Conservation (phyloP, 2,329 filamentous ascomycete genomes). For the Hypoxylon sp. region DNA sequence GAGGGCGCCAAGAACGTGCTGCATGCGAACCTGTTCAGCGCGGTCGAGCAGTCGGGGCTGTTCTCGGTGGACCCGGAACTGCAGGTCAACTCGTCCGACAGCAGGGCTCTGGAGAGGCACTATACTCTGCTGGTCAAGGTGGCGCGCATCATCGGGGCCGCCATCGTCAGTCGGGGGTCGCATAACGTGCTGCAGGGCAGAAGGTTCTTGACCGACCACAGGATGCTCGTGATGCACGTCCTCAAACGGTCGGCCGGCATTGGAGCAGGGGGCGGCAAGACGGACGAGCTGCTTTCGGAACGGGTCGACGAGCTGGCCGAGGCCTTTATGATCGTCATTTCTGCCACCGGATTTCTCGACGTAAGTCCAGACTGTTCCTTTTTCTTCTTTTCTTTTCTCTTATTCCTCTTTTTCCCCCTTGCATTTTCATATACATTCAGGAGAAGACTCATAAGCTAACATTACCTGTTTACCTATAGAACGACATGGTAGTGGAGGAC, state of each 20-base stretch:
- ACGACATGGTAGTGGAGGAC: constrained; percentile 36
- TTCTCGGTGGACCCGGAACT: constrained; percentile 93
- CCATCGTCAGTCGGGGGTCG: constrained; percentile 80
- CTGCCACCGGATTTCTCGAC: constrained; percentile 84
- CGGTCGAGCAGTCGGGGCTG: constrained; percentile 81
- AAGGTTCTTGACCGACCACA: constrained; percentile 81
- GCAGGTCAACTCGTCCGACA: constrained; percentile 76
- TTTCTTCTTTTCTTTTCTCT: too few species aligned
- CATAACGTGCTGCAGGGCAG: constrained; percentile 84
- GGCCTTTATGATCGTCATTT: constrained; percentile 82
- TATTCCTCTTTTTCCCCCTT: background rate
- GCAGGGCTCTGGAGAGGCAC: constrained; percentile 77
- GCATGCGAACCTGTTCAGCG: constrained; percentile 85
- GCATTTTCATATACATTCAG: background rate
- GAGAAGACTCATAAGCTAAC: constrained; percentile 30
- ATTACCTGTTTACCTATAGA: constrained; percentile 26
- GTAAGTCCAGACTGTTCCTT: constrained; percentile 55
- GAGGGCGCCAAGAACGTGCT: constrained; percentile 87
- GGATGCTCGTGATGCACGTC: constrained; percentile 83
- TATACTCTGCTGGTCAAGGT: constrained; percentile 84
- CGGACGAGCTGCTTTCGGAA: constrained; percentile 58
- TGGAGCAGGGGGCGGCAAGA: constrained; percentile 56
- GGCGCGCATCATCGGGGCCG: constrained; percentile 81
- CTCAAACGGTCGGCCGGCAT: constrained; percentile 90
- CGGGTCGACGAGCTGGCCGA: constrained; percentile 81